Evolutionary conservation across 805 yeast genomes (phyloP).

Genomic region (Barnettozyma siamensis): DNA sequence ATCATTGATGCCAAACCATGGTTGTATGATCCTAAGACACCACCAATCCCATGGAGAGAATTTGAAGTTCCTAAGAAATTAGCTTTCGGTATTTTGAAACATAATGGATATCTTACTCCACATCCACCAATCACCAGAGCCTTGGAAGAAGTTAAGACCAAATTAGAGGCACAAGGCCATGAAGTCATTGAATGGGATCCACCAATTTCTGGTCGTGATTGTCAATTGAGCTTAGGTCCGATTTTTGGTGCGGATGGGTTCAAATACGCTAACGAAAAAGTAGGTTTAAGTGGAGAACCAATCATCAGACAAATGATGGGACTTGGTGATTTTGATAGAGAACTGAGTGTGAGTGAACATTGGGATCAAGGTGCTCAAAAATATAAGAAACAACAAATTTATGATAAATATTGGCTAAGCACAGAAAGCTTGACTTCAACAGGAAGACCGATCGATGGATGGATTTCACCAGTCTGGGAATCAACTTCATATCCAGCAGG

Average conservation of each 20-base stretch:
- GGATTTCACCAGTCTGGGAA: constrained; percentile 42
- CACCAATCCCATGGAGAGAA: constrained; percentile 47
- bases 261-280: constrained; percentile 7
- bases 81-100: constrained; percentile 37
- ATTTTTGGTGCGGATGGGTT: constrained; percentile 33
- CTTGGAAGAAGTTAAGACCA: constrained; percentile 26
- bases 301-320: constrained; percentile 26
- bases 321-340: constrained; percentile 12
- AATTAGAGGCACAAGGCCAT: constrained; percentile 33
- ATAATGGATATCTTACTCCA: constrained; percentile 41
- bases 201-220: constrained; percentile 23
- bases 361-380: constrained; percentile 36
- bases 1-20: constrained; percentile 49
- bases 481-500: constrained; percentile 36
- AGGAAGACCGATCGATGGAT: constrained; percentile 40
- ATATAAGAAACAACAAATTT: constrained; percentile 30
- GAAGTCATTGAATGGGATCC: constrained; percentile 38
- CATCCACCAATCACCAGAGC: constrained; percentile 51
- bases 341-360: constrained; percentile 28
- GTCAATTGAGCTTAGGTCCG: constrained; percentile 21
- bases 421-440: constrained; percentile 29
- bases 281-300: constrained; percentile 25
- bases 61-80: constrained; percentile 26
- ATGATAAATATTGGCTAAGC: constrained; percentile 32
- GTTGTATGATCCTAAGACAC: constrained; percentile 42